Evolutionary conservation across 805 yeast genomes (phyloP).

Genomic region (Candida manassasensis): DNA sequence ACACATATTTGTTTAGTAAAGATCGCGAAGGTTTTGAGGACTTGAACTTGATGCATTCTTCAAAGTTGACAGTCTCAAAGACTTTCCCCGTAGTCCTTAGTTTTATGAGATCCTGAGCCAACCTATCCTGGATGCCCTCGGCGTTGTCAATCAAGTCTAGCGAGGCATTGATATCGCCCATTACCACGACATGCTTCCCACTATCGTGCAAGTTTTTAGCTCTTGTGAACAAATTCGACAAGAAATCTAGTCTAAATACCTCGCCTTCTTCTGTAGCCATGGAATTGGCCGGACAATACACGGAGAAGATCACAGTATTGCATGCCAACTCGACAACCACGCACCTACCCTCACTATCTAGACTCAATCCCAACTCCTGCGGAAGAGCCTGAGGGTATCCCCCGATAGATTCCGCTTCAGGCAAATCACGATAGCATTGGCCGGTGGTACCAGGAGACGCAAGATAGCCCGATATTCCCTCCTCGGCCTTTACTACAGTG

Average conservation of each 20-base stretch:
- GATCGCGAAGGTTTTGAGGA: constrained; percentile 23
- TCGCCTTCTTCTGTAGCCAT: constrained; percentile 64
- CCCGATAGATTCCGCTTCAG: constrained; percentile 49
- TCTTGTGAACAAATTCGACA: constrained; percentile 57
- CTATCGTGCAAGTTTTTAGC: constrained; percentile 46
- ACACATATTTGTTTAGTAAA: constrained; percentile 24
- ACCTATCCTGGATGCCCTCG: constrained; percentile 49
- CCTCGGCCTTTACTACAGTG: constrained; percentile 71
- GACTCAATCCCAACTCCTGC: constrained; percentile 30
- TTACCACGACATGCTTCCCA: constrained; percentile 67
- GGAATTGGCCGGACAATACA: constrained; percentile 93
- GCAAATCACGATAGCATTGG: constrained; percentile 11
- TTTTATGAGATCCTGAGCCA: constrained; percentile 32
- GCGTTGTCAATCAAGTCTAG: constrained; percentile 82
- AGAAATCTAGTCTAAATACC: constrained; percentile 50
- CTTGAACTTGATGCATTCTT: constrained; percentile 33
- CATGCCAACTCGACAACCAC: constrained; percentile 67
- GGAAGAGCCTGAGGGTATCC: constrained; percentile 54
- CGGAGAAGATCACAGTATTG: constrained; percentile 55
- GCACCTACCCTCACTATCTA: constrained; percentile 86
- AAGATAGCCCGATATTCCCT: constrained; percentile 79
- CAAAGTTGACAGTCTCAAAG: constrained; percentile 23
- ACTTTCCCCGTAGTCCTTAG: constrained; percentile 8
- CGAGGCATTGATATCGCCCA: constrained; percentile 88
- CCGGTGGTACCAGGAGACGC: constrained; percentile 11